Percentiles rank a stretch among this genome's conserved stretches.
These are phyloP conservation scores for Rhododendron williamsianum DNA, from an alignment of 148 eudicot species.

Conservation along the genomic window DNA sequence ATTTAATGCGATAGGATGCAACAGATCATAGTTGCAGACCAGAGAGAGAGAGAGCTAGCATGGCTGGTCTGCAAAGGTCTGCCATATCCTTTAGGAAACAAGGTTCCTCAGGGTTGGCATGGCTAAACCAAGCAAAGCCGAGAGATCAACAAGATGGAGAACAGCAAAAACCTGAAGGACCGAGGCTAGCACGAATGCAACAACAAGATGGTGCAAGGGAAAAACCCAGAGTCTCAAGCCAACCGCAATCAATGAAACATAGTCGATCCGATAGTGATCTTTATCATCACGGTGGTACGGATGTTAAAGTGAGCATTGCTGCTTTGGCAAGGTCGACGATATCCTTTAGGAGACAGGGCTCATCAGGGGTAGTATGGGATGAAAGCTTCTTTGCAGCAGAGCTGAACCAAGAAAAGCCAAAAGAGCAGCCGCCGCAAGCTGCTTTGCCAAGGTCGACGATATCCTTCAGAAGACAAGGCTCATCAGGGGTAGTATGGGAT, in stretches of 20 bases:
- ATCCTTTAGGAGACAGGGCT: background rate
- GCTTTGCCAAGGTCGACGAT: too few species aligned
- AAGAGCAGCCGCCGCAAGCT: background rate
- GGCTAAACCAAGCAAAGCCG: slow-evolving; percentile 19
- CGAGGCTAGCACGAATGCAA: background rate
- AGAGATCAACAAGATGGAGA: slow-evolving; percentile 12
- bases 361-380: background rate
- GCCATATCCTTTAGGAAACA: slow-evolving; percentile 56
- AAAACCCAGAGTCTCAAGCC: background rate
- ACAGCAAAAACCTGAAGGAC: background rate
- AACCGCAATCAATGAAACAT: slow-evolving; percentile 12
- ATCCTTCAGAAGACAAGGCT: too few species aligned
- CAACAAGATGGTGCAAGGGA: background rate
- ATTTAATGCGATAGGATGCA: background rate
- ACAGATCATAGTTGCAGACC: background rate
- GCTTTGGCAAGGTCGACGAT: background rate
- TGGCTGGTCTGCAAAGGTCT: slow-evolving; percentile 73
- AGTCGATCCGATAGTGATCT: slow-evolving; percentile 32
- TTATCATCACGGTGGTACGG: slow-evolving; percentile 27
- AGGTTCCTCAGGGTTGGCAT: slow-evolving; percentile 74
- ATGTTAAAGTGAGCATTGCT: slow-evolving; percentile 12
- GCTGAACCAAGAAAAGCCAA: background rate
- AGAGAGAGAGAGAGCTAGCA: slow-evolving; percentile 12
- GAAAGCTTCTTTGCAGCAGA: background rate
- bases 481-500: background rate